Conservation (phyloP, 192 early-diverging fungal genomes). For the Spizellomyces sp. region DNA sequence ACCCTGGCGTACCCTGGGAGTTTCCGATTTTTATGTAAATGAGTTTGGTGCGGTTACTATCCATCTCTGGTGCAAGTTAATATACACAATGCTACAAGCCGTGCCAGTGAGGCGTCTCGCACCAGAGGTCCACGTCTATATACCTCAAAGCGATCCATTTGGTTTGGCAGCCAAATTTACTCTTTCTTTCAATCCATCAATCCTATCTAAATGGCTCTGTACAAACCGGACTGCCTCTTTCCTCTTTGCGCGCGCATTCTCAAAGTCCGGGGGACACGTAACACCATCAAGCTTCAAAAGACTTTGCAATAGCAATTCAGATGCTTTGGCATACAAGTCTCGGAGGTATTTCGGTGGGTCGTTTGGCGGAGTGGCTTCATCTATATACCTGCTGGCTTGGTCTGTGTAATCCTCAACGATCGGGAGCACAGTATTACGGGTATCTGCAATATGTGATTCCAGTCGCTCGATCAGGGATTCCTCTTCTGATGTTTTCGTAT, state of each 20-base stretch:
- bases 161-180: slow-evolving; percentile 37
- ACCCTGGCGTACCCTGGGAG: no score
- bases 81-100: no score
- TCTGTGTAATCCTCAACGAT: slow-evolving; percentile 48
- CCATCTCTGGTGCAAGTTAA: no score
- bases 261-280: slow-evolving; percentile 66
- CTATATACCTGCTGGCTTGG: slow-evolving; percentile 31
- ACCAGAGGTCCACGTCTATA: no score
- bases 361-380: slow-evolving; percentile 33
- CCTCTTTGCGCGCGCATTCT: slow-evolving; percentile 71
- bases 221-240: slow-evolving; percentile 70
- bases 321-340: slow-evolving; percentile 65
- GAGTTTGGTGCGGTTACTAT: no score
- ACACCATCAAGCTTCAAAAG: slow-evolving; percentile 78
- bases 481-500: not conserved
- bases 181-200: slow-evolving; percentile 69
- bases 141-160: no score
- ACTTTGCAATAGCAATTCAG: slow-evolving; percentile 78
- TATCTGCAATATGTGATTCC: slow-evolving; percentile 34
- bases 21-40: no score
- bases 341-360: slow-evolving; percentile 59
- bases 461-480: slow-evolving; percentile 29
- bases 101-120: no score
- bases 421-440: slow-evolving; percentile 34
- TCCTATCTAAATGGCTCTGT: slow-evolving; percentile 74